phyloP scores from a whole-genome alignment of 805 yeast genomes.

The Kuraishia piskuri region DNA sequence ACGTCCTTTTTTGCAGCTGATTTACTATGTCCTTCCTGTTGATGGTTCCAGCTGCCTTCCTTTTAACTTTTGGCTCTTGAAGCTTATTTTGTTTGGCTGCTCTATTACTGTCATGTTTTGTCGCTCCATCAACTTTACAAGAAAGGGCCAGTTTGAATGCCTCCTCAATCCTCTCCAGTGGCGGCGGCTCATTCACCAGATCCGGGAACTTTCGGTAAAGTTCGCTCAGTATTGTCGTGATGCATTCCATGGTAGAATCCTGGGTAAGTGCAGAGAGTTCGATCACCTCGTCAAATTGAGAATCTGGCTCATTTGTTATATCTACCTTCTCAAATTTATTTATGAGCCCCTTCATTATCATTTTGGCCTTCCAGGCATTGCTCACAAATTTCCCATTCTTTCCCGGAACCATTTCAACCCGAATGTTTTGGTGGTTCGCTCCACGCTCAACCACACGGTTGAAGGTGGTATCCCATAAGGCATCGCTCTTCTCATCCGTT shows the following conservation, averaged over 20 bases:
- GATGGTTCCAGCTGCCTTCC: too few species aligned
- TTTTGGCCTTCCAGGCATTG: slow-evolving; percentile 25
- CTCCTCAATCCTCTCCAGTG: slow-evolving; percentile 27
- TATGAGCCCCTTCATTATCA: slow-evolving; percentile 70
- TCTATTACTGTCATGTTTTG: background rate
- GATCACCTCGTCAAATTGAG: slow-evolving; percentile 56
- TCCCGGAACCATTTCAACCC: slow-evolving; percentile 36
- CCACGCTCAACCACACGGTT: slow-evolving; percentile 63
- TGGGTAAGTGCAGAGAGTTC: slow-evolving; percentile 35
- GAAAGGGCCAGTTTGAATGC: slow-evolving; percentile 30
- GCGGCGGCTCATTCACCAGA: slow-evolving; percentile 31
- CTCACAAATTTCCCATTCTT: slow-evolving; percentile 19
- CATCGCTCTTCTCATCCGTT: slow-evolving; percentile 18
- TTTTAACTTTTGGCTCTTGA: too few species aligned
- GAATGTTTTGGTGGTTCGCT: slow-evolving; percentile 82
- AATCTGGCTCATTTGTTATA: slow-evolving; percentile 44
- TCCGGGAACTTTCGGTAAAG: slow-evolving; percentile 27
- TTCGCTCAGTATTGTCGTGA: background rate
- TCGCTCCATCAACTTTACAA: background rate
- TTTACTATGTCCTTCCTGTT: too few species aligned
- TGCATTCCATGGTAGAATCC: slow-evolving; percentile 31
- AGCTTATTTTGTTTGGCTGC: too few species aligned
- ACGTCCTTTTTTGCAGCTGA: too few species aligned
- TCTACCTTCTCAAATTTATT: slow-evolving; percentile 58
- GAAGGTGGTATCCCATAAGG: slow-evolving; percentile 43